These are phyloP conservation scores for Glaciozyma antarctica DNA, from an alignment of 768 basidiomycete species.

Conservation along the genomic window DNA sequence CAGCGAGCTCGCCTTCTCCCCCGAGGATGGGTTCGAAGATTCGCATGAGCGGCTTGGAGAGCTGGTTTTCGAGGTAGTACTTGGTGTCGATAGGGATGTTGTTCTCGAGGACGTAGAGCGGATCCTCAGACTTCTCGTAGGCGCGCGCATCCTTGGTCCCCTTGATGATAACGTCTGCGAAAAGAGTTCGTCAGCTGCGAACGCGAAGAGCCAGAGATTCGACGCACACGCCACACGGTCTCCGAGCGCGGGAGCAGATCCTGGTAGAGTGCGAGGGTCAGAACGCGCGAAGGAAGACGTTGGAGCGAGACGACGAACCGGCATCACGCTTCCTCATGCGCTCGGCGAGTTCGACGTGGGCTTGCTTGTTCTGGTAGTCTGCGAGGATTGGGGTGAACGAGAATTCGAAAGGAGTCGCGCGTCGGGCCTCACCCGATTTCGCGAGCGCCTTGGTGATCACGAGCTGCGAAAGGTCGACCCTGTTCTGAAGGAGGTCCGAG, in stretches of 20 bases:
- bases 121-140: conserved; percentile 98
- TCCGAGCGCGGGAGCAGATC: conserved; percentile 92
- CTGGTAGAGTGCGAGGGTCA: conserved; percentile 39
- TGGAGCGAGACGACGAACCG: conserved; percentile 43
- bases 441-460: conserved; percentile 96
- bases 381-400: background rate
- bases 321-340: conserved; percentile 95
- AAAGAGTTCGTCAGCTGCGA: background rate
- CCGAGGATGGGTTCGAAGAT: conserved; percentile 98
- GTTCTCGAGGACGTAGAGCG: conserved; percentile 92
- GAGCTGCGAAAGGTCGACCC: conserved; percentile 95
- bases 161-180: conserved; percentile 69
- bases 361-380: conserved; percentile 93
- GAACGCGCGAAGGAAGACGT: background rate
- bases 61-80: conserved; percentile 95
- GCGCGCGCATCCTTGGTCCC: conserved; percentile 91
- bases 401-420: too few relatives aligned
- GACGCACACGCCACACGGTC: conserved; percentile 84
- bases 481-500: conserved; percentile 88
- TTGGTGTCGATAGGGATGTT: conserved; percentile 96
- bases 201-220: background rate
- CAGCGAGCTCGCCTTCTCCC: conserved; percentile 73
- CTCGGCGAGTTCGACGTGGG: conserved; percentile 89
- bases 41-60: conserved; percentile 90
- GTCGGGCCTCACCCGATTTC: conserved; percentile 56